A percentile compares a stretch with the other conserved stretches of the same genome.
phyloP scores from a whole-genome alignment of 441 rosid species.

The Populus hybrid region DNA sequence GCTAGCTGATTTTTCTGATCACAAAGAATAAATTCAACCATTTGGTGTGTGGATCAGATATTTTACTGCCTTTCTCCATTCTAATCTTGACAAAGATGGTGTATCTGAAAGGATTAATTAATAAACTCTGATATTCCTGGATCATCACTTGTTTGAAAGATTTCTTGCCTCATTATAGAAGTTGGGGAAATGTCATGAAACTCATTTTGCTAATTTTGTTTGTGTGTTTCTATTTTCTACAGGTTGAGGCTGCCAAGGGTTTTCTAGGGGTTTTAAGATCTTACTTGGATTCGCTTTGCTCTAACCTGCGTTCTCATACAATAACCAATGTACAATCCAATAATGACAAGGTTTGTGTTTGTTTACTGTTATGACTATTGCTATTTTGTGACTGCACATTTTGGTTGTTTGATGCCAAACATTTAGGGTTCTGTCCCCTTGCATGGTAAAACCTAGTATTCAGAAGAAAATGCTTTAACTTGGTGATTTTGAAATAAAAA shows the following conservation, averaged over 20 bases:
- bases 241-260: constrained; percentile 76
- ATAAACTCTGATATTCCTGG: background rate
- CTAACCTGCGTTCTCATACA: constrained; percentile 78
- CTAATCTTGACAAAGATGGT: too few species aligned
- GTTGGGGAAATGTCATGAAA: background rate
- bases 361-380: background rate
- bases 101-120: background rate
- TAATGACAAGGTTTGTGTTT: constrained; percentile 72
- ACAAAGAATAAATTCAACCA: background rate
- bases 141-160: background rate
- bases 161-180: background rate
- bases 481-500: background rate
- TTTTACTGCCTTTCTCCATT: background rate
- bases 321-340: constrained; percentile 95
- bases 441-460: background rate
- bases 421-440: background rate
- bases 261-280: constrained; percentile 67
- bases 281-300: constrained; percentile 86
- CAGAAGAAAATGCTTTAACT: background rate
- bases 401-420: background rate
- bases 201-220: background rate
- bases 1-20: background rate
- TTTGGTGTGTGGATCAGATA: background rate
- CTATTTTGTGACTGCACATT: background rate
- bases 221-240: constrained; percentile 13